Percentiles rank a stretch among this genome's conserved stretches.
Evolutionary conservation across 345 rosid species (phyloP).

Genomic region (Aegle marmelos): DNA sequence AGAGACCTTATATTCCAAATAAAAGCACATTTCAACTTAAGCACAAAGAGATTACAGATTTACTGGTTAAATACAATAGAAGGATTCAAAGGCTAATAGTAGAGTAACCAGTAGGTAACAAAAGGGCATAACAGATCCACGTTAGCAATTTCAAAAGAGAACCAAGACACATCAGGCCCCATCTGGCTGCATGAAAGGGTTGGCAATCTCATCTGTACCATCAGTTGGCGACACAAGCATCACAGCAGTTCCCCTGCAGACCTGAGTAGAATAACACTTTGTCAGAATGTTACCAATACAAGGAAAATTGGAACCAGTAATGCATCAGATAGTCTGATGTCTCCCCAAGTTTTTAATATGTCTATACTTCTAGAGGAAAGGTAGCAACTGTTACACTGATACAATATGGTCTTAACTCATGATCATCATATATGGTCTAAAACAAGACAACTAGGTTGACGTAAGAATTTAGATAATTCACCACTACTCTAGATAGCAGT

Average conservation of each 20-base stretch:
- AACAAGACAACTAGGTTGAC: neutral
- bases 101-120: neutral
- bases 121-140: neutral
- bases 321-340: neutral
- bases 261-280: slow-evolving; percentile 38
- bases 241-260: slow-evolving; percentile 96
- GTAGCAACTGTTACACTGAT: neutral
- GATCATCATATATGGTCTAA: neutral
- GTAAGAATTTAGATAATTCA: neutral
- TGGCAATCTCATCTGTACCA: slow-evolving; percentile 97
- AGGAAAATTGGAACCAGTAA: neutral
- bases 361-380: neutral
- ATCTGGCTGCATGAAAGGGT: slow-evolving; percentile 86
- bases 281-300: neutral
- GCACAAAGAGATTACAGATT: neutral
- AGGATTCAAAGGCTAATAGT: neutral
- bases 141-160: neutral
- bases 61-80: neutral
- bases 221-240: slow-evolving; percentile 99
- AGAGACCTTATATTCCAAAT: neutral
- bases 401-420: neutral
- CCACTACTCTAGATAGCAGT: neutral
- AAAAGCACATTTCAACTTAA: neutral
- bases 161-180: slow-evolving; percentile 50
- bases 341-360: neutral